phyloP scores from a whole-genome alignment of 2,329 filamentous ascomycete species.

The Akanthomyces uredinophilus region DNA sequence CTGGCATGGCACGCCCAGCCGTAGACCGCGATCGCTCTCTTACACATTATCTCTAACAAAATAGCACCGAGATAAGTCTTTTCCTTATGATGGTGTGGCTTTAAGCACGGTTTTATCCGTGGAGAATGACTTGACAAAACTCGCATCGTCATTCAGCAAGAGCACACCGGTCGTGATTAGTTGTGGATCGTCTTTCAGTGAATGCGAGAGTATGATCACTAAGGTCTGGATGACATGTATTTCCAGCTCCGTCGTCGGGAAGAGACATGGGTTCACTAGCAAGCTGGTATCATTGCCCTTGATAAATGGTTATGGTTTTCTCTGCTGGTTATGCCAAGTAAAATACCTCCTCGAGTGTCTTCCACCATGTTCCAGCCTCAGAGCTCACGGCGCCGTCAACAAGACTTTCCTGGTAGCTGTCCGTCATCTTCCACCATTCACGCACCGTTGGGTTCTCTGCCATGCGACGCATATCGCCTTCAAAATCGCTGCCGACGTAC shows the following conservation, averaged over 20 bases:
- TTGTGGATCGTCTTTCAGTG: not conserved
- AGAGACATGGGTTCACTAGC: not conserved
- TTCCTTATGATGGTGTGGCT: too few species aligned
- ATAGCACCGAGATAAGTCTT: not conserved
- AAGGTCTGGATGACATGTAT: too few species aligned
- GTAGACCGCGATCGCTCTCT: not conserved
- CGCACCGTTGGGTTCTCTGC: slow-evolving; percentile 64
- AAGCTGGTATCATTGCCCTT: not conserved
- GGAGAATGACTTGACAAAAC: too few species aligned
- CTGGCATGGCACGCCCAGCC: too few species aligned
- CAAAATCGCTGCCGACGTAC: slow-evolving; percentile 69
- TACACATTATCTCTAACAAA: not conserved
- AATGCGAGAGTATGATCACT: not conserved
- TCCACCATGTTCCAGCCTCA: slow-evolving; percentile 63
- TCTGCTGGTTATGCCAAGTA: slow-evolving; percentile 40
- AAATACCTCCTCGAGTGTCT: slow-evolving; percentile 64
- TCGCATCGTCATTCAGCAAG: too few species aligned
- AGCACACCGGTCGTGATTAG: too few species aligned
- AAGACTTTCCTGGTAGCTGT: slow-evolving; percentile 64
- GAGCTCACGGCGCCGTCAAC: slow-evolving; percentile 56
- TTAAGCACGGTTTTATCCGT: too few species aligned
- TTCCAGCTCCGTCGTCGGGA: not conserved
- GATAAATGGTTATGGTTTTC: too few species aligned
- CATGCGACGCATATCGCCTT: slow-evolving; percentile 73
- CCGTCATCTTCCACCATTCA: slow-evolving; percentile 79